Base-by-base conservation (phyloP, 2,329 filamentous ascomycete species). In the Hypoxylon sp. region DNA sequence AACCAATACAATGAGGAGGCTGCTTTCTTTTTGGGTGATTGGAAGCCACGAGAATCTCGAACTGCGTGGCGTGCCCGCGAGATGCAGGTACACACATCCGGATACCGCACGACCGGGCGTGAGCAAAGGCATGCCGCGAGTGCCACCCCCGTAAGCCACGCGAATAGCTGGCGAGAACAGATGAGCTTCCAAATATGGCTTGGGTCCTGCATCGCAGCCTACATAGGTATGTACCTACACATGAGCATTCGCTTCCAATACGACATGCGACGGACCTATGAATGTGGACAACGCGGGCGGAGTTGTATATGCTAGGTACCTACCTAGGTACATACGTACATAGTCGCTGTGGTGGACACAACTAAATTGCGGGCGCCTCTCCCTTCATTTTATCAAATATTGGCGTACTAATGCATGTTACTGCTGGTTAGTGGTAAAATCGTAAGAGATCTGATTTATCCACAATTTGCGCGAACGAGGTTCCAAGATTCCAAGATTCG, bases 401-500 rank as follows among this genome's bases (percentile, higher is more conserved):
- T 61, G 57, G 57, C 57, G 48, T 61, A 44, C 46, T 35, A 51
- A 61, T 37, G 27, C 22, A 53, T 14, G 20, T 3, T 50, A 51
- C 53, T 22, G 57, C 57, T 61, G 57, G 37, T 51, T 53, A 51
- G 46, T 30, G 46, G 48, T 61, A 25, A 40, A 61, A 61, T 51
- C 48, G 27, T 51, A 22, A 53, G 54, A 63, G 59, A 66, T 67
- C 66, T 10, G 58, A 62, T 50, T 67, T 66, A 69, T 58, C 67
- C 64, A 67, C 54, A 66, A 40, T 62, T 61, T 40, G 60, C 20
- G 31, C 48, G 50, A 61, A 60, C 30, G 22, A 53, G 56, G 61
- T 67, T 70, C 60, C 64, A 63, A 59, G 64, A 64, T 70, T 64
- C 40, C 64, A 63, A 59, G 64, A 64, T 70, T 64, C 40, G 59